Base-by-base conservation (phyloP, 1,284 basidiomycete species). In the Pseudomicrostroma phylloplanum region DNA sequence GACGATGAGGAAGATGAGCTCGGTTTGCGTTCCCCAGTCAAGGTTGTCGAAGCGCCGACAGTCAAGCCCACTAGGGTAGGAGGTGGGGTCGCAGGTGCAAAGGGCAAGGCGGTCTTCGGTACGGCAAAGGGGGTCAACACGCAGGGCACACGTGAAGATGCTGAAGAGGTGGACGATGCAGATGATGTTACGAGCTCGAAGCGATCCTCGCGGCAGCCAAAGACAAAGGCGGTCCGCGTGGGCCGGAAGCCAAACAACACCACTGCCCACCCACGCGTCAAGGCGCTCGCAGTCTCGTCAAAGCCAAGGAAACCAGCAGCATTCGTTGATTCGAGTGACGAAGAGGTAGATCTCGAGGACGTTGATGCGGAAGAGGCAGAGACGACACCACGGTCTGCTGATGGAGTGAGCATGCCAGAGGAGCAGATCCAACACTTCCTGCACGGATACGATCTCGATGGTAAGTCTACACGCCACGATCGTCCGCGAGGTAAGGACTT, bases 371-470 rank as follows among this genome's bases (percentile, higher is more conserved):
- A 54, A 15, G 51, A 54, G 51, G 51, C 21, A 21, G 51, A 54
- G n/a, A 25, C 15, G 15, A 25, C 15, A 23, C 21, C 51, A 13
- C 51, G 51, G 51, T 15, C 13, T 25, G 51, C 51, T 15, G 51
- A 21, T 6, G 21, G 51, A 8, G 21, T 54, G 21, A 54, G 43
- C 15, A 59, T 72, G 39, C 68, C 70, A 12, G 68, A 72, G 54
- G 67, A 67, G 1, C 70, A 70, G 55, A 64, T 72, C 21, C 62
- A 66, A 42, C 56, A 61, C 6, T 70, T 62, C 40, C 60, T 72
- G 12, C 58, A 66, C 6, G 69, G 66, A 55, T 72, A 70, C 57
- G 70, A 72, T 55, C 46, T 72, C 12, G 68, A 72, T n/a, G 30
- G 30, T 36, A 9, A 36, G 30, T 36, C 30, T 36, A 36, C 30